phyloP scores from a whole-genome alignment of 2,329 filamentous ascomycete genomes.

The Xylariales sp. region DNA sequence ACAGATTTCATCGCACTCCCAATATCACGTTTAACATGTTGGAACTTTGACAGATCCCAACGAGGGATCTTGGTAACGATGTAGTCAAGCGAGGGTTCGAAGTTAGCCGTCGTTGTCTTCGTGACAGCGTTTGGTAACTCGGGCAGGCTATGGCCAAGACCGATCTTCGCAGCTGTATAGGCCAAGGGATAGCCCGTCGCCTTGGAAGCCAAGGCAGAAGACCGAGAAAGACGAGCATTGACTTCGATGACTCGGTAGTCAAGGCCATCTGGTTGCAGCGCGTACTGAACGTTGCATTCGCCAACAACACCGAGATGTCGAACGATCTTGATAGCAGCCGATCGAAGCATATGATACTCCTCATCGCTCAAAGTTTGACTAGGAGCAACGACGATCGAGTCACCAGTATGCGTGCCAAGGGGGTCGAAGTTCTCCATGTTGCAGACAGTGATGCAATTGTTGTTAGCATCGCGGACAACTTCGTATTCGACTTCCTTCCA shows the following conservation, averaged over 20 bases:
- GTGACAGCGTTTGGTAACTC: slow-evolving; percentile 97
- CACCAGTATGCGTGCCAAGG: slow-evolving; percentile 94
- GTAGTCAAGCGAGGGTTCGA: slow-evolving; percentile 95
- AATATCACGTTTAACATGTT: slow-evolving; percentile 96
- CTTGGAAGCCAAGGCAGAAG: slow-evolving; percentile 94
- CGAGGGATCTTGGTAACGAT: slow-evolving; percentile 98
- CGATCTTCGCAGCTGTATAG: slow-evolving; percentile 97
- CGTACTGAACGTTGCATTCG: slow-evolving; percentile 98
- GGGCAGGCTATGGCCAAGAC: slow-evolving; percentile 88
- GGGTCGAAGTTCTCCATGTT: slow-evolving; percentile 99
- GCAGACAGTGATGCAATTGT: slow-evolving; percentile 99
- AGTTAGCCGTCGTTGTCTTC: slow-evolving; percentile 98
- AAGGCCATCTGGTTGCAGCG: slow-evolving; percentile 89
- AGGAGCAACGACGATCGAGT: slow-evolving; percentile 96
- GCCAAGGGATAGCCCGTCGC: slow-evolving; percentile 96
- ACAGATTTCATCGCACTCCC: slow-evolving; percentile 99
- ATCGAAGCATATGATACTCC: slow-evolving; percentile 99
- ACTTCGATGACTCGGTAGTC: slow-evolving; percentile 99
- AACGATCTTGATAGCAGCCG: slow-evolving; percentile 96
- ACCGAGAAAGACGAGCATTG: slow-evolving; percentile 96
- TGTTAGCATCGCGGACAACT: slow-evolving; percentile 91
- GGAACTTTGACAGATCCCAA: slow-evolving; percentile 98
- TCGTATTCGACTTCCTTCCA: slow-evolving; percentile 99
- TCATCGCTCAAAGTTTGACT: slow-evolving; percentile 96
- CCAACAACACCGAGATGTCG: slow-evolving; percentile 94